Conservation (phyloP, 2,329 filamentous ascomycete genomes). For the Calonectria honghensis region DNA sequence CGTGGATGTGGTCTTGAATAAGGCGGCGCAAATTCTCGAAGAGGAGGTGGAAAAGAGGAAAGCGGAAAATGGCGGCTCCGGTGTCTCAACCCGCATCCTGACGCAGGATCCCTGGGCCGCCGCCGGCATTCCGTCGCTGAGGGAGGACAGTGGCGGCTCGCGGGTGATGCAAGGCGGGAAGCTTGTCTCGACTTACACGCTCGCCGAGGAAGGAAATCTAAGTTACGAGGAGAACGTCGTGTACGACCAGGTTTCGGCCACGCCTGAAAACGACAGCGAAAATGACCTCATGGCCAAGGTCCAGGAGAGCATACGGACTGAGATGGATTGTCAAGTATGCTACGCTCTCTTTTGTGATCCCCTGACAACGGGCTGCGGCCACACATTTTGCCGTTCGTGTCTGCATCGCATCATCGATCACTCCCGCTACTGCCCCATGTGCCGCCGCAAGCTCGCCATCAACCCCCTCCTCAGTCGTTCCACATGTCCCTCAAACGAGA, state of each 20-base stretch:
- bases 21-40: conserved; percentile 78
- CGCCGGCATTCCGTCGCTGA: conserved; percentile 64
- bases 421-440: conserved; percentile 86
- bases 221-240: conserved; percentile 73
- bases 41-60: conserved; percentile 69
- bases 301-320: conserved; percentile 77
- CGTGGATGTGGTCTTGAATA: conserved; percentile 84
- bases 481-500: conserved; percentile 74
- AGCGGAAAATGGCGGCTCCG: conserved; percentile 49
- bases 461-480: conserved; percentile 64
- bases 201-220: conserved; percentile 78
- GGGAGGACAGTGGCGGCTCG: conserved; percentile 57
- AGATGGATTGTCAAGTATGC: conserved; percentile 93
- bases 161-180: conserved; percentile 72
- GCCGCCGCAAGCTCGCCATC: conserved; percentile 78
- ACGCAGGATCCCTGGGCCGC: conserved; percentile 62
- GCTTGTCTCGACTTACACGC: conserved; percentile 78
- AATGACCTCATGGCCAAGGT: conserved; percentile 69
- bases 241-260: conserved; percentile 62
- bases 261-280: conserved; percentile 51
- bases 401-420: conserved; percentile 86
- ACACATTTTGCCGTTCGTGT: conserved; percentile 91
- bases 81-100: conserved; percentile 63
- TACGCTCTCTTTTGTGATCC: conserved; percentile 88
- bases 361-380: conserved; percentile 88